These are phyloP conservation scores for Aspergillus spinulosporus DNA, from an alignment of 2,329 filamentous ascomycete genomes.

Conservation along the genomic window DNA sequence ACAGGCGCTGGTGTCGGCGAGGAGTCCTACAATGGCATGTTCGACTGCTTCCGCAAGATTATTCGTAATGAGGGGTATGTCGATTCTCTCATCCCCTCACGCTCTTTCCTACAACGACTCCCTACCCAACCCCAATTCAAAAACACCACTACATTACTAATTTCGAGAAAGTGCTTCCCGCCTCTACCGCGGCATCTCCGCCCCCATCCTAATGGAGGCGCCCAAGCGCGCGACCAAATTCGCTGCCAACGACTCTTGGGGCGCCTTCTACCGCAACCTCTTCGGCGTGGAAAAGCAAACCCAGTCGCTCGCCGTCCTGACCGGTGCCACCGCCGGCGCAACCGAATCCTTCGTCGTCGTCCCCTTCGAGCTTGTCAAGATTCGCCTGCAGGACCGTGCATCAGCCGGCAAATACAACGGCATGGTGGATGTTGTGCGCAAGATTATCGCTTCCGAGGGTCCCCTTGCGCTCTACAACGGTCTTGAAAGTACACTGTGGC, in stretches of 20 bases:
- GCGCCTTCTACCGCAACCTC: slow-evolving; percentile 82
- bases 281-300: slow-evolving; percentile 88
- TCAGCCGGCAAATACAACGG: slow-evolving; percentile 72
- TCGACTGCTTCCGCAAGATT: slow-evolving; percentile 98
- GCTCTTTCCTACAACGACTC: background rate
- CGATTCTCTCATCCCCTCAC: background rate
- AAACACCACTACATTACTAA: background rate
- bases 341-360: slow-evolving; percentile 97
- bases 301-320: slow-evolving; percentile 87
- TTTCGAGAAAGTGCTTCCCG: slow-evolving; percentile 67
- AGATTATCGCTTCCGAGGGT: slow-evolving; percentile 80
- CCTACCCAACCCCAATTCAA: background rate
- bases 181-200: slow-evolving; percentile 91
- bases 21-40: slow-evolving; percentile 92
- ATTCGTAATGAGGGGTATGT: slow-evolving; percentile 86
- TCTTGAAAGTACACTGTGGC: slow-evolving; percentile 94
- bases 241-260: slow-evolving; percentile 98
- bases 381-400: slow-evolving; percentile 92
- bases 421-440: slow-evolving; percentile 54
- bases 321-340: slow-evolving; percentile 89
- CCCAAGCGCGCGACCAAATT: slow-evolving; percentile 98
- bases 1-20: slow-evolving; percentile 68
- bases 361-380: slow-evolving; percentile 98
- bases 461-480: slow-evolving; percentile 91
- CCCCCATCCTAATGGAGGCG: slow-evolving; percentile 97